Conservation (phyloP, 495 filamentous ascomycete species). For the Hamigera avellanea region DNA sequence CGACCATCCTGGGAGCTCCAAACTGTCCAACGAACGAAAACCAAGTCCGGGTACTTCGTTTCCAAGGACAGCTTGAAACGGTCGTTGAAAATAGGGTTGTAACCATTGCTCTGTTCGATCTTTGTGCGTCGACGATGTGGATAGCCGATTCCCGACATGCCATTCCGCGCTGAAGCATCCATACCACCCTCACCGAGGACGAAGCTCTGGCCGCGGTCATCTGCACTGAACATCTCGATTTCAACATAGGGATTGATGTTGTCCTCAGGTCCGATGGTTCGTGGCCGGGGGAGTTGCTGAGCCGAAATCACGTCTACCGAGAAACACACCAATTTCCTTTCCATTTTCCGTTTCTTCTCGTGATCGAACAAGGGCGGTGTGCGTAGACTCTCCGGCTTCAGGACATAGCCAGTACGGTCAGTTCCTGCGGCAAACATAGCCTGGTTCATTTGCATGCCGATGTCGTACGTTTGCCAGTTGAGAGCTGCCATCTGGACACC, state of each 20-base stretch:
- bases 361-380: conserved; percentile 38
- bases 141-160: conserved; percentile 58
- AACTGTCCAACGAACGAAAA: conserved; percentile 90
- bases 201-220: conserved; percentile 66
- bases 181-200: conserved; percentile 54
- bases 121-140: conserved; percentile 69
- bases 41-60: conserved; percentile 82
- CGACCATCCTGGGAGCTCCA: conserved; percentile 66
- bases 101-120: conserved; percentile 76
- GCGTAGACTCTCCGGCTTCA: conserved; percentile 81
- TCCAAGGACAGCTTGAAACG: conserved; percentile 64
- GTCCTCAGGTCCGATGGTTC: conserved; percentile 53
- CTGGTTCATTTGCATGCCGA: conserved; percentile 88
- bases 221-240: conserved; percentile 86
- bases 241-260: conserved; percentile 87
- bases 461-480: conserved; percentile 97
- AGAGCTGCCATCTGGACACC: conserved; percentile 94
- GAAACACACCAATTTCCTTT: conserved; percentile 71
- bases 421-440: conserved; percentile 95
- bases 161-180: conserved; percentile 57
- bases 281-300: conserved; percentile 82
- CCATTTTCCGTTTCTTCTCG: conserved; percentile 23
- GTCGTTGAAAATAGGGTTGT: conserved; percentile 76
- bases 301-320: conserved; percentile 83
- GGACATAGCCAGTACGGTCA: conserved; percentile 80